phyloP scores from a whole-genome alignment of 805 yeast genomes.

The Maudiozyma saulgeensis region DNA sequence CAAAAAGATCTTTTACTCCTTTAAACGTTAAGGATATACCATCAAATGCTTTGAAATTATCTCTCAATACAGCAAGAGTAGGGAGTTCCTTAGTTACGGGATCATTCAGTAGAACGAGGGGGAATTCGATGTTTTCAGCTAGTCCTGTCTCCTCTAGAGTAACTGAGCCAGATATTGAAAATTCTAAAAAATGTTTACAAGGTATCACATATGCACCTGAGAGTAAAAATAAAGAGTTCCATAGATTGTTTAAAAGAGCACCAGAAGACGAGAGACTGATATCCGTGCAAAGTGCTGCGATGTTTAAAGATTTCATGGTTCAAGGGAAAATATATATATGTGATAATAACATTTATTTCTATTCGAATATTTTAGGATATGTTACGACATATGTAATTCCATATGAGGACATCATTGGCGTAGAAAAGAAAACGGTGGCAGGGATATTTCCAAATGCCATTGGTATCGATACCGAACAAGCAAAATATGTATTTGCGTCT shows the following conservation, averaged over 20 bases:
- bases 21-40: neutral
- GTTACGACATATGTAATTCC: slow-evolving; percentile 51
- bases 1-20: neutral
- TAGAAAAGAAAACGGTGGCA: slow-evolving; percentile 57
- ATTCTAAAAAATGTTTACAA: neutral
- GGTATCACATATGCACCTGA: slow-evolving; percentile 32
- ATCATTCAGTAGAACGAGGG: neutral
- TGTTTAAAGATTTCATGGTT: slow-evolving; percentile 52
- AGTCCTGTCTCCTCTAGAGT: neutral
- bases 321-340: slow-evolving; percentile 59
- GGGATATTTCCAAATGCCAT: slow-evolving; percentile 65
- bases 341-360: slow-evolving; percentile 48
- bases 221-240: slow-evolving; percentile 51
- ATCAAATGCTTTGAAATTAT: slow-evolving; percentile 7
- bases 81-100: slow-evolving; percentile 6
- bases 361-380: slow-evolving; percentile 60
- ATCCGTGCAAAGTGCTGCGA: slow-evolving; percentile 57
- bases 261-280: slow-evolving; percentile 39
- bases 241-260: slow-evolving; percentile 41
- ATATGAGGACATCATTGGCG: slow-evolving; percentile 49
- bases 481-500: slow-evolving; percentile 54
- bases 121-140: neutral
- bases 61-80: slow-evolving; percentile 8
- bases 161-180: neutral
- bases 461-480: slow-evolving; percentile 52